These are phyloP conservation scores for Calonectria henricotiae DNA, from an alignment of 2,329 filamentous ascomycete genomes.

Conservation along the genomic window DNA sequence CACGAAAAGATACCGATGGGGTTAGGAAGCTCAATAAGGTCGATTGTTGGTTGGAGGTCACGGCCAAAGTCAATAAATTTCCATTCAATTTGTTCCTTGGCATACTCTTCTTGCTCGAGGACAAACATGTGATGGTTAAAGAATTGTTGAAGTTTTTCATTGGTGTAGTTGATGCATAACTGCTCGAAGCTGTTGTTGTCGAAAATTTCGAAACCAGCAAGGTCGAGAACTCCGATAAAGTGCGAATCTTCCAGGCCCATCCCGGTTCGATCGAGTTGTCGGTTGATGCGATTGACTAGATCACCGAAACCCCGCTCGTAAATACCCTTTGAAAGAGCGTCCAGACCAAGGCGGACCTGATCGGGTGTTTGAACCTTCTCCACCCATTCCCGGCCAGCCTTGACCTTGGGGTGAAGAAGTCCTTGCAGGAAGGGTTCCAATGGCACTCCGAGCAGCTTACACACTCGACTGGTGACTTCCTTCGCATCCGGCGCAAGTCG, in stretches of 20 bases:
- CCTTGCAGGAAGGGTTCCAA: slow-evolving; percentile 90
- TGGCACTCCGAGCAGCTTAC: slow-evolving; percentile 87
- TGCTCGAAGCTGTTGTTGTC: slow-evolving; percentile 99
- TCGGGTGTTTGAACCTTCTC: slow-evolving; percentile 98
- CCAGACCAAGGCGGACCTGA: slow-evolving; percentile 90
- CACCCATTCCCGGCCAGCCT: slow-evolving; percentile 97
- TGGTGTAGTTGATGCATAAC: slow-evolving; percentile 99
- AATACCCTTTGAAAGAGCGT: slow-evolving; percentile 95
- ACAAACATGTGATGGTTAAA: slow-evolving; percentile 99
- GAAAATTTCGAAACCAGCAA: slow-evolving; percentile 99
- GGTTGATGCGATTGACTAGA: slow-evolving; percentile 92
- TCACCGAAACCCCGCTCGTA: slow-evolving; percentile 97
- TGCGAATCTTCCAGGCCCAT: slow-evolving; percentile 89
- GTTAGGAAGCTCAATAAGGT: slow-evolving; percentile 95
- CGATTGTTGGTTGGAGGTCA: slow-evolving; percentile 96
- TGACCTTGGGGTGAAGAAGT: slow-evolving; percentile 92
- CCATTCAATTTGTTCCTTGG: slow-evolving; percentile 98
- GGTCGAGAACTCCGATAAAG: slow-evolving; percentile 98
- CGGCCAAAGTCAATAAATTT: slow-evolving; percentile 99
- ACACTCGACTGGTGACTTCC: slow-evolving; percentile 83
- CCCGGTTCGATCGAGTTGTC: slow-evolving; percentile 89
- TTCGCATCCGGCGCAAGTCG: slow-evolving; percentile 83
- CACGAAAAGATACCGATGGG: slow-evolving; percentile 99
- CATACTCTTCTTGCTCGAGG: slow-evolving; percentile 97
- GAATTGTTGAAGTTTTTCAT: slow-evolving; percentile 98